Evolutionary conservation across 2,329 filamentous ascomycete species (phyloP), one percentile per base, ranked within the genome.

Genomic region (Fonsecaea monophora): DNA sequence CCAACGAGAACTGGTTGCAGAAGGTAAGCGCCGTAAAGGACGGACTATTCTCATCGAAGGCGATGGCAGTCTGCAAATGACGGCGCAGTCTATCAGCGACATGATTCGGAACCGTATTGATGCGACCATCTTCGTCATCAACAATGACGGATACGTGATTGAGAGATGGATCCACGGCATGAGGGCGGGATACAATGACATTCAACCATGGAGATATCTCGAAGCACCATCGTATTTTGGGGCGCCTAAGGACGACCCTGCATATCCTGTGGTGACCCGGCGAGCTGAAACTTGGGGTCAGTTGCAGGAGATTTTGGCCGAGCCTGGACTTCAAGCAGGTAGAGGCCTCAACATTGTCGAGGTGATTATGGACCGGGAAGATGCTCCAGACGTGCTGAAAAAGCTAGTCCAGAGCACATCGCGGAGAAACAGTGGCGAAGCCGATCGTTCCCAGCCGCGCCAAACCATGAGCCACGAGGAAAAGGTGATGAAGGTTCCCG

Each of bases 31-130:
- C 34, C 73, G 74, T 13, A 75, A 79, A 45, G 89, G 9, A 76
- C 89, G 1, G 62, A 85, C 86, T 0, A 80, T 89, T 6, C 77
- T 89, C 0, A 81, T 81, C 87, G 67, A 87, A 38, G 87, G 87
- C 4, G 87, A 89, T 60, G 88, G 88, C 3, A 88, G 86, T 68
- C 83, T 90, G 66, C 85, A 89, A 69, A 85, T 90, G 78, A 90
- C 88, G 0, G 87, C 83, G 0, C 89, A 91, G 73, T 88, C 90
- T 69, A 78, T 91, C 3, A 84, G 85, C 10, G 89, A 86, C 1
- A 89, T 90, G 71, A 86, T 90, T 70, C 79, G 79, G 15, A 79
- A 84, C 62, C 79, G 81, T 3, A 78, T 86, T 25, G 78, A 84
- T 42, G 80, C 84, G 3, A 77, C 81, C 7, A 75, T 80, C 13